phyloP scores from a whole-genome alignment of 345 rosid genomes.

The Raphanus raphanistrum region DNA sequence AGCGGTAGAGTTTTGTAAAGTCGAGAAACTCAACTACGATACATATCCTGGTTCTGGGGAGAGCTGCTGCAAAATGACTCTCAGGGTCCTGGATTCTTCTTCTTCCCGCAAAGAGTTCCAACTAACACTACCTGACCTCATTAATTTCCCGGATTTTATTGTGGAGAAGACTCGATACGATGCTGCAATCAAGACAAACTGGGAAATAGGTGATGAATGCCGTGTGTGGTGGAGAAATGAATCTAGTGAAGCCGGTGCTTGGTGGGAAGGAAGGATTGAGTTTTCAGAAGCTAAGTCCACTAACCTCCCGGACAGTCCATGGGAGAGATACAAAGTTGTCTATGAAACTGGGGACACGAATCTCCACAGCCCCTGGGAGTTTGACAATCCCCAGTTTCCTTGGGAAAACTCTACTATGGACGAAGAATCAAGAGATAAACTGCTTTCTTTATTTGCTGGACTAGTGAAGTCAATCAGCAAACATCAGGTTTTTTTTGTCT shows the following conservation, averaged over 20 bases:
- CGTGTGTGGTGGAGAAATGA: conserved; percentile 88
- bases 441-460: conserved; percentile 56
- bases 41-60: conserved; percentile 91
- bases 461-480: conserved; percentile 58
- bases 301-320: conserved; percentile 88
- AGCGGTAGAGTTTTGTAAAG: conserved; percentile 79
- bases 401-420: conserved; percentile 69
- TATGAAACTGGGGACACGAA: conserved; percentile 59
- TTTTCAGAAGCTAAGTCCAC: conserved; percentile 56
- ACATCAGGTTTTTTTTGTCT: conserved; percentile 51
- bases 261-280: conserved; percentile 84
- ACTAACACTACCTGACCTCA: conserved; percentile 77
- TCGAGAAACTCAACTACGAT: conserved; percentile 69
- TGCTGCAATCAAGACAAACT: conserved; percentile 61
- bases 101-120: conserved; percentile 56
- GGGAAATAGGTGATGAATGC: conserved; percentile 73
- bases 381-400: conserved; percentile 58
- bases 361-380: conserved; percentile 93
- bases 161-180: conserved; percentile 87
- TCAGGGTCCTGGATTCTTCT: conserved; percentile 63
- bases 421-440: conserved; percentile 45
- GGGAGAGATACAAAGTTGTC: conserved; percentile 71
- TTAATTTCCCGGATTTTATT: conserved; percentile 80
- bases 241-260: conserved; percentile 65
- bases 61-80: conserved; percentile 91